Base-by-base conservation (phyloP, 257 asterid genomes). In the Anisodus acutangulus region DNA sequence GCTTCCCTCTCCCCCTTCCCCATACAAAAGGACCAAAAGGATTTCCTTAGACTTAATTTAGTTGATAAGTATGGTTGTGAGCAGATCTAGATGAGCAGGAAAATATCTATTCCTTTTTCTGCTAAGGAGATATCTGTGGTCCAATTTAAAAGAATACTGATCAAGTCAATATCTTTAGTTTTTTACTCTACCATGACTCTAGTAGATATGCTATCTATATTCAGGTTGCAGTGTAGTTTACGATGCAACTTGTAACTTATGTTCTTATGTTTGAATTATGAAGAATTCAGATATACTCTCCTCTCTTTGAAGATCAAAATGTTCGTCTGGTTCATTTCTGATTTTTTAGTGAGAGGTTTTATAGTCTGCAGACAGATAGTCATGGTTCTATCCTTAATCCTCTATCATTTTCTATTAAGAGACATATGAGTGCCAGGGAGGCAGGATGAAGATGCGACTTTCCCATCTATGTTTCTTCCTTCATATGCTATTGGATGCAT, bases 241-340 rank as follows among this genome's bases (percentile, higher is more conserved):
- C n/a, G n/a, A 37, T 39, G 78, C 64, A 76, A 13, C 63, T 9
- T 22, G 63, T 53, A 26, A 53, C 26, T 15, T 26, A 53, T 11
- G 5, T 7, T 63, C 81, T 26, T n/a, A 76, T 53, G 7, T 76
- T 51, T 68, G 10, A 22, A 22, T 51, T 51, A 51, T 76, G 62
- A 15, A 15, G 64, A 26, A 53, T 35, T 53, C 81, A 53, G n/a
- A 76, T 76, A 15, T 53, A 12, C 49, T 22, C 81, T 76, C 62
- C 31, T 26, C 31, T 62, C 49, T 26, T 3, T 76, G 26, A 12
- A 26, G 81, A 53, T 26, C 26, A 51, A 41, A 76, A 53, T 31
- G 53, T 76, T 26, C 7, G 80, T 49, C 80, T 49, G 62, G 22
- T 74, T 74, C 60, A 49, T 74, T 47, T 74, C 80, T 74, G 80